Evolutionary conservation across 2,329 filamentous ascomycete species (phyloP), one percentile per base, ranked within the genome.

Genomic region (Claviceps purpurea): DNA sequence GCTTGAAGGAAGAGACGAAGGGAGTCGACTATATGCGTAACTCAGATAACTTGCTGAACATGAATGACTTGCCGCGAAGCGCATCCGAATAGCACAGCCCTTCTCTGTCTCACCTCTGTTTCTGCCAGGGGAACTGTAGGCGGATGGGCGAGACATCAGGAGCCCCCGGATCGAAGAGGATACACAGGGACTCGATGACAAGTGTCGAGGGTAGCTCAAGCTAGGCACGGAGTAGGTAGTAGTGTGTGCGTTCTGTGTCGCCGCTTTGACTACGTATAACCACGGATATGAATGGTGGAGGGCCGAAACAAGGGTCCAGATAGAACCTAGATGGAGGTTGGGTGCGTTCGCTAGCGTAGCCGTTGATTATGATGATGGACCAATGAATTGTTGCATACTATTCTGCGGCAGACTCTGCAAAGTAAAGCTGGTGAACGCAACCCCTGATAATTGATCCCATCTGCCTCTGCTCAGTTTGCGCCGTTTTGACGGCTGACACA

Each of bases 1-100:
- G 67, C 64, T 47, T 68, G 64, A 65, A 22, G 34, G 64, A 65
- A 22, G 34, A 22, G 10, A 45, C 10, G n/a, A 40, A 26, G 22
- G 37, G 40, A 24, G 16, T 18, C n/a, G 10, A 26, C 20, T 6
- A 46, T 5, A 22, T 46, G 34, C 30, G 20, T 30, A 18, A 39
- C 26, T 43, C 24, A 30, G 34, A 26, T n/a, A 4, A 34, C 5
- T 37, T 16, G 16, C 37, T n/a, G 18, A 40, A 42, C 5, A 43
- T 38, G 20, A 16, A 37, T 18, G 5, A 18, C 18, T 39, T 26
- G 3, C 14, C 18, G 14, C 24, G 10, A 34, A 34, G 16, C 26
- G 22, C 18, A 14, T 16, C 16, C 24, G 13, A 44, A 37, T 46
- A 22, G 18, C 20, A 38, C 10, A 50, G 37, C 34, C 20, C 20